phyloP scores from a whole-genome alignment of 2,329 filamentous ascomycete genomes.

The Colletotrichum theobromicola region DNA sequence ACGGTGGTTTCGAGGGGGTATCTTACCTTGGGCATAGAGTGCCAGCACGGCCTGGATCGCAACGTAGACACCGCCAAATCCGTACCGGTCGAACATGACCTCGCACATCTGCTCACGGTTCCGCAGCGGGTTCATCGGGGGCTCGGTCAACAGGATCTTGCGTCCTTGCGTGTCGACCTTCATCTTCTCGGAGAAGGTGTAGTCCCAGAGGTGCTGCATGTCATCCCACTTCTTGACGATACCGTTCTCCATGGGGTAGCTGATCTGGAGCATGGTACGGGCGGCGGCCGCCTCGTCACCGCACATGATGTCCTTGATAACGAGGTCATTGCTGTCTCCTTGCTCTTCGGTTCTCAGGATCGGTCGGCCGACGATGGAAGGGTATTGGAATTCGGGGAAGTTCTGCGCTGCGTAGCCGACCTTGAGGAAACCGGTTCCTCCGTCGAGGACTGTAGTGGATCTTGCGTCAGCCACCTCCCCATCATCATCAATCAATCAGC shows the following conservation, averaged over 20 bases:
- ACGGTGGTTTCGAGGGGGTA: neutral
- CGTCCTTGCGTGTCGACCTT: constrained; percentile 86
- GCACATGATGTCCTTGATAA: constrained; percentile 98
- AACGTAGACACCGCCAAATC: constrained; percentile 96
- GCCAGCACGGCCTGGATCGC: constrained; percentile 97
- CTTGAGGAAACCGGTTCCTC: constrained; percentile 99
- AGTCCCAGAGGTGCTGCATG: constrained; percentile 99
- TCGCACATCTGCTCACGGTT: constrained; percentile 98
- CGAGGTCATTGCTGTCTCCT: constrained; percentile 60
- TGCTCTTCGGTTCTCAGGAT: constrained; percentile 96
- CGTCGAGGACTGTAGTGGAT: constrained; percentile 82
- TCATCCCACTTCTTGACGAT: constrained; percentile 99
- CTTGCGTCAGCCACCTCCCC: constrained; percentile 19
- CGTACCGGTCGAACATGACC: constrained; percentile 98
- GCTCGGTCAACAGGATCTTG: constrained; percentile 97
- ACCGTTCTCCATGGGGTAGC: constrained; percentile 99
- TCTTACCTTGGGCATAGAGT: constrained; percentile 89
- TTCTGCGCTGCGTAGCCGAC: constrained; percentile 99
- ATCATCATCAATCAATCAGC: neutral
- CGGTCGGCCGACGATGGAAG: constrained; percentile 95
- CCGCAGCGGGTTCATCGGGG: constrained; percentile 95
- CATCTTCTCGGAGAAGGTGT: constrained; percentile 98
- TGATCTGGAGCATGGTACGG: constrained; percentile 96
- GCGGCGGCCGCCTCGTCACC: constrained; percentile 97
- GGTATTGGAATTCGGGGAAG: constrained; percentile 98